These are phyloP conservation scores for Acanthamoeba triangularis DNA, from an alignment of 208 protist species.

Conservation along the genomic window DNA sequence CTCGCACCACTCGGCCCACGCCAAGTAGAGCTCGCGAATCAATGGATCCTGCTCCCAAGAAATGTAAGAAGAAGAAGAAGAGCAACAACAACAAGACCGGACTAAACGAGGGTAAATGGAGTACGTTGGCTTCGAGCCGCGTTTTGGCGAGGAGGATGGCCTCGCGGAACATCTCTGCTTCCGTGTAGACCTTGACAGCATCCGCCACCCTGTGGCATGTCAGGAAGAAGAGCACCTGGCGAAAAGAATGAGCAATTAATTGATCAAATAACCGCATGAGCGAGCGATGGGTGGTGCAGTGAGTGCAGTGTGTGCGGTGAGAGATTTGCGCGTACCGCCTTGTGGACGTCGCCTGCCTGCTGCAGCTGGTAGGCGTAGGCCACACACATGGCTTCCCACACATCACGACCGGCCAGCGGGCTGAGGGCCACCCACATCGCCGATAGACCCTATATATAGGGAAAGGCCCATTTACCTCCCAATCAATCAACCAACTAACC, in stretches of 20 bases:
- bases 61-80: not conserved
- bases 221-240: constrained; percentile 60
- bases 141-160: constrained; percentile 60
- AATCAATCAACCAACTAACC: no score
- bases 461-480: not conserved
- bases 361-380: constrained; percentile 53
- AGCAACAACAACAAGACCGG: not conserved
- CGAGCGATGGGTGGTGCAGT: not conserved
- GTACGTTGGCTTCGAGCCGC: not conserved
- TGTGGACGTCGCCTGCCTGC: constrained; percentile 59
- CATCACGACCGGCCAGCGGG: constrained; percentile 38
- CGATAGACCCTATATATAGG: not conserved
- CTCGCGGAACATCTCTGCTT: constrained; percentile 59
- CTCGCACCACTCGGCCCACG: constrained; percentile 68
- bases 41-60: not conserved
- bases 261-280: not conserved
- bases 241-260: not conserved
- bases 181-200: not conserved
- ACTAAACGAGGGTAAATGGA: not conserved
- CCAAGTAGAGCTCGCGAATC: constrained; percentile 27
- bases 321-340: not conserved
- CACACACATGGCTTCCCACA: constrained; percentile 53
- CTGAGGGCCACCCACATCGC: constrained; percentile 50
- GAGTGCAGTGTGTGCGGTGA: no score
- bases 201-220: not conserved